Evolutionary conservation across 148 eudicot genomes (phyloP).

Genomic region (Spergularia bocconei): DNA sequence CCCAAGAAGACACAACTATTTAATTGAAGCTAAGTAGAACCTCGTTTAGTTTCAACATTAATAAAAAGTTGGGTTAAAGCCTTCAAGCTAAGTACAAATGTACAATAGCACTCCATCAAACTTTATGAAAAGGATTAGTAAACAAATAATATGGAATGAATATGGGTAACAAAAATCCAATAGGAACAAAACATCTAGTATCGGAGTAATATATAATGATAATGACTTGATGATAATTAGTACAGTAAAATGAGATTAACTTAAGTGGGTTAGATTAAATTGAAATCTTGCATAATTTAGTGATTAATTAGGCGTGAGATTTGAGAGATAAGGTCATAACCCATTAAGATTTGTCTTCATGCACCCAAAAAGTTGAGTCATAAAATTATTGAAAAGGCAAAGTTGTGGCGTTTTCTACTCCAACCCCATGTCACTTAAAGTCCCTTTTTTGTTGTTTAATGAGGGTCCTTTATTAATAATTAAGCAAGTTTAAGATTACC

Average conservation of each 20-base stretch:
- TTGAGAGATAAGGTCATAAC: constrained; percentile 28
- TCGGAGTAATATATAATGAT: too few species aligned
- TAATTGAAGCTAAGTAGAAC: too few species aligned
- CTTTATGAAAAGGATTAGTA: not conserved
- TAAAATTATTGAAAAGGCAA: constrained; percentile 25
- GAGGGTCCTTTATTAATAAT: not conserved
- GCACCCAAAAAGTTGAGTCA: constrained; percentile 14
- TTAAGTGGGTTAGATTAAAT: constrained; percentile 16
- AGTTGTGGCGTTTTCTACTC: constrained; percentile 32
- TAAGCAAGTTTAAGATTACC: not conserved
- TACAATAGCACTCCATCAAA: not conserved
- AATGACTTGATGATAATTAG: not conserved
- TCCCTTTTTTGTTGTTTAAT: not conserved
- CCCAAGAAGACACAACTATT: too few species aligned
- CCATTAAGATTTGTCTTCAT: constrained; percentile 13
- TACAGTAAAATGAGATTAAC: not conserved
- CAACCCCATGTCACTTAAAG: constrained; percentile 4
- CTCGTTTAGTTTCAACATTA: too few species aligned
- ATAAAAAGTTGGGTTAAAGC: not conserved
- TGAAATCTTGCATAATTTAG: not conserved
- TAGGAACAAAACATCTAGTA: constrained; percentile 3
- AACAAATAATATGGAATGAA: constrained; percentile 30
- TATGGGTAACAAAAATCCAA: constrained; percentile 17
- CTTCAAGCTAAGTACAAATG: not conserved
- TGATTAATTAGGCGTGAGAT: constrained; percentile 8